Conservation (phyloP, 176 grass and related monocot species). For the Oryza meyeriana region DNA sequence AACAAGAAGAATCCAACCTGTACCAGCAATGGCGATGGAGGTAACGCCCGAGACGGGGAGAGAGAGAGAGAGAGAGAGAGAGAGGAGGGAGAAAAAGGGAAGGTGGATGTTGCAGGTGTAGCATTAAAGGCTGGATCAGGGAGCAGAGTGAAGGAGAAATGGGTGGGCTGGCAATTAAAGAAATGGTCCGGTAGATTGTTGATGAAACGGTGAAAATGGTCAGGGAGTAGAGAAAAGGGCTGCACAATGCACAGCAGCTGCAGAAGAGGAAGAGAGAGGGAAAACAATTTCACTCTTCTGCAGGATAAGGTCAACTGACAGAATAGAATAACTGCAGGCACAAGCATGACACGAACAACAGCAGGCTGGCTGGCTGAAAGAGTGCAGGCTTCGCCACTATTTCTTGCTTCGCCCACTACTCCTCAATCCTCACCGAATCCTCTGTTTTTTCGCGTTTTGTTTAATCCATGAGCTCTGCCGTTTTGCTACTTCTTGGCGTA, state of each 20-base stretch:
- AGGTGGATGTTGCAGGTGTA: constrained; percentile 19
- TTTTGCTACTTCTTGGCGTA: constrained; percentile 20
- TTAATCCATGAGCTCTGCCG: background rate
- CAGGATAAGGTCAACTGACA: constrained; percentile 35
- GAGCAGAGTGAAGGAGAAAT: constrained; percentile 10
- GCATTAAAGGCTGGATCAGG: constrained; percentile 50
- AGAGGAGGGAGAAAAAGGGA: background rate
- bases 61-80: background rate
- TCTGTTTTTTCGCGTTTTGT: constrained; percentile 15
- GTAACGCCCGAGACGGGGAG: background rate
- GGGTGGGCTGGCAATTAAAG: constrained; percentile 33
- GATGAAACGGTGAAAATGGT: constrained; percentile 15
- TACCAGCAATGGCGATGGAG: background rate
- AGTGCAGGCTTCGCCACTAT: background rate
- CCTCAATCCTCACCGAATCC: background rate
- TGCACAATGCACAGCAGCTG: background rate
- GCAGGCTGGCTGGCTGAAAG: background rate
- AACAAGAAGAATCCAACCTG: constrained; percentile 11
- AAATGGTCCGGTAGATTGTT: constrained; percentile 16
- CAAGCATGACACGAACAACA: constrained; percentile 11
- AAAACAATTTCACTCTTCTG: background rate
- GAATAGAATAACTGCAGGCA: constrained; percentile 21
- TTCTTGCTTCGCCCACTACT: too few relatives aligned
- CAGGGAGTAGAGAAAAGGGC: background rate
- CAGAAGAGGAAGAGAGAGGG: background rate